Base-by-base conservation (phyloP, 495 filamentous ascomycete genomes). In the Bryoglossum gracile region DNA sequence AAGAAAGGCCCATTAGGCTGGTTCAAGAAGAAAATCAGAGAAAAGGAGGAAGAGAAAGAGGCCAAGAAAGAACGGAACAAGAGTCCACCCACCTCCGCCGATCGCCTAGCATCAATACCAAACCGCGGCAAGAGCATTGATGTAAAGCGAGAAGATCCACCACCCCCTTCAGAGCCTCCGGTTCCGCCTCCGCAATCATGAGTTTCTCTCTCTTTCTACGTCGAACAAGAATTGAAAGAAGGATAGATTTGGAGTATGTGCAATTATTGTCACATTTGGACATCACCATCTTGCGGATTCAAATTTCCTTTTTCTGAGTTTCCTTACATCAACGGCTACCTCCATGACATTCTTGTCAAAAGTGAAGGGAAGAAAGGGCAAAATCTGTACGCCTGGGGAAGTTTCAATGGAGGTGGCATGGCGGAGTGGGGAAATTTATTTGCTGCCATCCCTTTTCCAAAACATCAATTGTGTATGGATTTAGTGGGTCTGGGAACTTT, bases 1-100 rank as follows among this genome's bases (percentile, higher is more conserved):
- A 73, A 74, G 52, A 86, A 80, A 52, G 84, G 86, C n/a, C 73
- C 88, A 4, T 74, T 94, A 40, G 82, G 80, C 13, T 94, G 90
- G 77, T 77, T 95, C 54, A 86, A 86, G 60, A 83, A 80, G 53
- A 94, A 92, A 66, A 80, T 92, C 33, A 76, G 83, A 14, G 86
- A 89, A 55, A 78, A 81, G 21, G 22, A 51, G 13, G 30, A 24
- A 32, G 54, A 57, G 17, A 59, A 50, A 23, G 59, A 57, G 17
- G 53, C 58, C n/a, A 53, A 57, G 23, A 58, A 59, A 30, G 58
- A 61, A 17, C 42, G 56, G 22, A 62, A 53, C 25, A 59, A 61
- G 32, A 58, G 55, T 28, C 58, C 55, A n/a, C 55, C 58, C 24
- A 56, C 58, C 36, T 48, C 55, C 3, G 54, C 46, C 4, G 57